phyloP scores from a whole-genome alignment of 2,329 filamentous ascomycete genomes.

The Fusarium miscanthi region DNA sequence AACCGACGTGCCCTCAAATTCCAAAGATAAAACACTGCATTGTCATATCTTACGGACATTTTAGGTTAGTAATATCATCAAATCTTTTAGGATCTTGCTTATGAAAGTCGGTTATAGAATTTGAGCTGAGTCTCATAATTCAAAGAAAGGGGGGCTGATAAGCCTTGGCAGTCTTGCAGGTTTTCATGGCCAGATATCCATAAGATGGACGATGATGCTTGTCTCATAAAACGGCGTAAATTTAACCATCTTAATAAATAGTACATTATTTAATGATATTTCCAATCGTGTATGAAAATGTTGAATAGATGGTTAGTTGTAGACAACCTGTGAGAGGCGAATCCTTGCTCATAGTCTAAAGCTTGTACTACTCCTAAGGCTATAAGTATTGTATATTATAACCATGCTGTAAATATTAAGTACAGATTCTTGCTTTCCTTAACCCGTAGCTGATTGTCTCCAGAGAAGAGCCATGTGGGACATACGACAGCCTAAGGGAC shows the following conservation, averaged over 20 bases:
- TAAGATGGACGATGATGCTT: not conserved
- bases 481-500: not conserved
- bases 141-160: not conserved
- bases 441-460: not conserved
- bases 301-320: not conserved
- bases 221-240: not conserved
- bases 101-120: not conserved
- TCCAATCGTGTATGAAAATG: not conserved
- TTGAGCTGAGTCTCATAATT: not conserved
- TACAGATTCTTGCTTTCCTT: not conserved
- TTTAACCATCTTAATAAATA: not conserved
- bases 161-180: not conserved
- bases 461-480: not conserved
- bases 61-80: not conserved
- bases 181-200: no score
- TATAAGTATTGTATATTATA: not conserved
- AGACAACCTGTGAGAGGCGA: not conserved
- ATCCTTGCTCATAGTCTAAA: not conserved
- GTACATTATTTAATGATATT: not conserved
- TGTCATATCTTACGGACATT: not conserved
- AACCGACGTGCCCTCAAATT: not conserved
- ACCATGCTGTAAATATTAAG: not conserved
- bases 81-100: not conserved
- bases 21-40: not conserved
- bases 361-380: not conserved